Percentiles rank a stretch among this genome's conserved stretches.
Evolutionary conservation across 2,329 filamentous ascomycete genomes (phyloP).

Genomic region (Apiospora arundinis): DNA sequence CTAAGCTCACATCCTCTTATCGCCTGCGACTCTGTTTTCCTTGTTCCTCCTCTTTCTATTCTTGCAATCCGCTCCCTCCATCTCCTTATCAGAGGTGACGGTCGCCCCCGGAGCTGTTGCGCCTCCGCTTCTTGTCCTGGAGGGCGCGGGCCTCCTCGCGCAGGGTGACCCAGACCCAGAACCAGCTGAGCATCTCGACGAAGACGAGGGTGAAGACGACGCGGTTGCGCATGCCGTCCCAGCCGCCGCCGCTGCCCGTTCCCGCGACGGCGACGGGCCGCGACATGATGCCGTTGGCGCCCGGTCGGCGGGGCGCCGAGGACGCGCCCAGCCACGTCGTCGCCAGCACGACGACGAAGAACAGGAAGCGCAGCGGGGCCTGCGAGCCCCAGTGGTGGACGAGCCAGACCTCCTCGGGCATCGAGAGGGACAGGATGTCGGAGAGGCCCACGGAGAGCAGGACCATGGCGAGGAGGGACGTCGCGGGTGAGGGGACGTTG

Average conservation of each 20-base stretch:
- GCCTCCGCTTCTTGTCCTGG: conserved; percentile 7
- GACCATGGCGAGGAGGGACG: conserved; percentile 75
- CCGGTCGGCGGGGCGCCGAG: conserved; percentile 48
- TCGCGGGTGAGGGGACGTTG: conserved; percentile 70
- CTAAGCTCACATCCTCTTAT: neutral
- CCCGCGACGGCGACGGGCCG: conserved; percentile 46
- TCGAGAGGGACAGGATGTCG: conserved; percentile 70
- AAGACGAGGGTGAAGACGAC: conserved; percentile 86
- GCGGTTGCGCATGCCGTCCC: conserved; percentile 80
- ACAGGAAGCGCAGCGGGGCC: conserved; percentile 61
- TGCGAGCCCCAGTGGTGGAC: conserved; percentile 71
- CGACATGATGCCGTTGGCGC: conserved; percentile 35
- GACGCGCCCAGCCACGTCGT: conserved; percentile 54
- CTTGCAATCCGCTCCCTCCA: too few relatives aligned
- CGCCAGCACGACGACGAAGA: conserved; percentile 59
- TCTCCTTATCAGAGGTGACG: neutral
- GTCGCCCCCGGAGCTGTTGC: conserved; percentile 9
- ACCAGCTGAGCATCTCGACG: conserved; percentile 83
- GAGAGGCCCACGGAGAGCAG: conserved; percentile 66
- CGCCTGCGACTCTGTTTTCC: neutral
- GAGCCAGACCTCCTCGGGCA: conserved; percentile 70
- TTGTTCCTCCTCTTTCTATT: neutral
- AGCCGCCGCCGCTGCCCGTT: conserved; percentile 48
- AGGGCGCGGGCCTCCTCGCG: conserved; percentile 60
- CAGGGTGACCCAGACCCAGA: conserved; percentile 80